Conservation (phyloP, 805 yeast genomes). For the Sungouiozyma intestinalis region DNA sequence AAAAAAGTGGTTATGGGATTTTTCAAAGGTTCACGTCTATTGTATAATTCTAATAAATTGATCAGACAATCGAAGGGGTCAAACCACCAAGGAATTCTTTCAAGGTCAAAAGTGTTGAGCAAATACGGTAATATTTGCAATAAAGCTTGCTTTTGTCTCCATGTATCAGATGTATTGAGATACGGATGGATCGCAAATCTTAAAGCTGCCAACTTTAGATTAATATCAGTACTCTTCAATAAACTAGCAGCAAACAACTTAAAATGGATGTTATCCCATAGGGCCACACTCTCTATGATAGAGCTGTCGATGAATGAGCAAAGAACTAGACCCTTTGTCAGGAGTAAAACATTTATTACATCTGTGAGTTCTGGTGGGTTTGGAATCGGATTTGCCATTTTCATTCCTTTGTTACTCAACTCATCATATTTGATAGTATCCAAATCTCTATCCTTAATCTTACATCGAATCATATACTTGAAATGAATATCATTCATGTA, state of each 20-base stretch:
- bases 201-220: constrained; percentile 17
- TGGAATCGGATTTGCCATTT: constrained; percentile 10
- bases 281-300: neutral
- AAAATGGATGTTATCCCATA: constrained; percentile 13
- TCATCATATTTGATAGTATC: constrained; percentile 9
- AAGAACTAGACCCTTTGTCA: constrained; percentile 12
- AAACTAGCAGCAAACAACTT: constrained; percentile 15
- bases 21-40: constrained; percentile 14
- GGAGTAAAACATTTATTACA: constrained; percentile 11
- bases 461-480: constrained; percentile 12
- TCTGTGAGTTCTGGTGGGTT: constrained; percentile 15
- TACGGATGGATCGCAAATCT: constrained; percentile 13
- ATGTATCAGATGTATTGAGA: constrained; percentile 6
- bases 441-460: constrained; percentile 3
- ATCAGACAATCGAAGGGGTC: constrained; percentile 22
- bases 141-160: constrained; percentile 11
- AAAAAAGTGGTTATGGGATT: constrained; percentile 21
- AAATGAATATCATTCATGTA: constrained; percentile 13
- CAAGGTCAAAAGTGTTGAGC: constrained; percentile 16
- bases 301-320: constrained; percentile 4
- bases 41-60: constrained; percentile 15
- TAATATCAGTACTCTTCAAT: constrained; percentile 14
- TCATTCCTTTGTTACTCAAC: constrained; percentile 11
- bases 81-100: constrained; percentile 25
- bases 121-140: constrained; percentile 18